Evolutionary conservation across 495 filamentous ascomycete species (phyloP).

Genomic region (Melanomma pulvis-pyrius): DNA sequence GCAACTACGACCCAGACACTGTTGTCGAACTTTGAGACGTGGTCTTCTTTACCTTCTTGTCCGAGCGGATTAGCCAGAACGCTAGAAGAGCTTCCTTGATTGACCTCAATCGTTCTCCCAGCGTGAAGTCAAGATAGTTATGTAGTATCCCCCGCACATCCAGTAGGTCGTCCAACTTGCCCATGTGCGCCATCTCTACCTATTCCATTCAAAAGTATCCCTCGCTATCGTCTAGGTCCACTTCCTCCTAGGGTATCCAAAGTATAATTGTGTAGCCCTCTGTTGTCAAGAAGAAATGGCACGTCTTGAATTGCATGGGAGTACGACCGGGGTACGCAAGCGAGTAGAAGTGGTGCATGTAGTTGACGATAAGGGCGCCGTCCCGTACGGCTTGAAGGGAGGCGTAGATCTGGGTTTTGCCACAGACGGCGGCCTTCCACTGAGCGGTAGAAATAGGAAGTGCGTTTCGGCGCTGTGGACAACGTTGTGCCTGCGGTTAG

Average conservation of each 20-base stretch:
- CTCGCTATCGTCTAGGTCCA: slow-evolving; percentile 12
- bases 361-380: slow-evolving; percentile 13
- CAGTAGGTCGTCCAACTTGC: too few species aligned
- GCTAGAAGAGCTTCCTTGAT: too few species aligned
- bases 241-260: slow-evolving; percentile 26
- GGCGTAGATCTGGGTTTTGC: slow-evolving; percentile 5
- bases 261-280: slow-evolving; percentile 27
- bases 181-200: too few species aligned
- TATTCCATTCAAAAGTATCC: slow-evolving; percentile 24
- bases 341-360: slow-evolving; percentile 18
- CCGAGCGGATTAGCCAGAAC: too few species aligned
- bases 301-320: slow-evolving; percentile 17
- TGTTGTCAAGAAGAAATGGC: slow-evolving; percentile 24
- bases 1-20: too few species aligned
- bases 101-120: too few species aligned
- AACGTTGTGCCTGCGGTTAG: slow-evolving; percentile 18
- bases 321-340: slow-evolving; percentile 7
- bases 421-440: slow-evolving; percentile 12
- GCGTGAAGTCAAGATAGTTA: too few species aligned
- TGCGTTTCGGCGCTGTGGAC: slow-evolving; percentile 19
- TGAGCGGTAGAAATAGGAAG: slow-evolving; percentile 15
- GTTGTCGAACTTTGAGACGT: too few species aligned
- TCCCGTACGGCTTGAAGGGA: slow-evolving; percentile 8
- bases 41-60: too few species aligned
- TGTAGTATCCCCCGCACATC: too few species aligned